These are phyloP conservation scores for Penicillium concentricum DNA, from an alignment of 2,329 filamentous ascomycete genomes.

Conservation along the genomic window DNA sequence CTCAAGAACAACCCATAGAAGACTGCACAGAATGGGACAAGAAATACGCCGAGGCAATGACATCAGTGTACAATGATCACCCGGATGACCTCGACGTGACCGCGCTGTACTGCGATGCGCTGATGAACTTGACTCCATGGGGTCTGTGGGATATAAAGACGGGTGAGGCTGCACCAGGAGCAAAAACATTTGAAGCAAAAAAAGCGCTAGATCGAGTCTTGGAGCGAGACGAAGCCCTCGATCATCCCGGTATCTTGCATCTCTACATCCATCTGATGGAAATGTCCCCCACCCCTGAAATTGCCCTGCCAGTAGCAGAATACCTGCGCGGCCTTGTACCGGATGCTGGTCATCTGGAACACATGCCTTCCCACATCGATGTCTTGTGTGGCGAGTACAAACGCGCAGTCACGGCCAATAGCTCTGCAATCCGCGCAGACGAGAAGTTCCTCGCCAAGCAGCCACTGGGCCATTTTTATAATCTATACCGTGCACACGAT, in stretches of 20 bases:
- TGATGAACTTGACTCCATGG: conserved; percentile 69
- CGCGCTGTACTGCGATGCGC: conserved; percentile 61
- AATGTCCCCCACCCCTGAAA: conserved; percentile 67
- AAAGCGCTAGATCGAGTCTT: conserved; percentile 59
- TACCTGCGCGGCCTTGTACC: conserved; percentile 64
- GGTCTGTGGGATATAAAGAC: conserved; percentile 61
- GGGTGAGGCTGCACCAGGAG: conserved; percentile 54
- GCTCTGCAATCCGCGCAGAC: conserved; percentile 65
- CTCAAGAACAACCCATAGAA: conserved; percentile 48
- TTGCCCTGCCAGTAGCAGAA: conserved; percentile 61
- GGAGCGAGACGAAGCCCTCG: conserved; percentile 44
- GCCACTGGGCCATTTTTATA: conserved; percentile 69
- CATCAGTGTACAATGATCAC: conserved; percentile 52
- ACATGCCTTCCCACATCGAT: conserved; percentile 78
- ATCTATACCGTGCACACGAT: conserved; percentile 71
- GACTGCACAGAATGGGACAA: conserved; percentile 58
- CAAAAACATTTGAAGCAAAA: conserved; percentile 60
- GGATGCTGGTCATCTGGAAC: conserved; percentile 68
- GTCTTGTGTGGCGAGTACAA: conserved; percentile 70
- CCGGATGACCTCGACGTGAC: conserved; percentile 61
- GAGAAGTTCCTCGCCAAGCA: conserved; percentile 61
- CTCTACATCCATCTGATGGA: conserved; percentile 78
- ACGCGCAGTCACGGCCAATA: conserved; percentile 65
- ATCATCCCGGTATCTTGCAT: conserved; percentile 71
- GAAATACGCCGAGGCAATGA: conserved; percentile 63